Evolutionary conservation across 169 alveolate species (phyloP).

Genomic region (Cryptosporidium ubiquitum): DNA sequence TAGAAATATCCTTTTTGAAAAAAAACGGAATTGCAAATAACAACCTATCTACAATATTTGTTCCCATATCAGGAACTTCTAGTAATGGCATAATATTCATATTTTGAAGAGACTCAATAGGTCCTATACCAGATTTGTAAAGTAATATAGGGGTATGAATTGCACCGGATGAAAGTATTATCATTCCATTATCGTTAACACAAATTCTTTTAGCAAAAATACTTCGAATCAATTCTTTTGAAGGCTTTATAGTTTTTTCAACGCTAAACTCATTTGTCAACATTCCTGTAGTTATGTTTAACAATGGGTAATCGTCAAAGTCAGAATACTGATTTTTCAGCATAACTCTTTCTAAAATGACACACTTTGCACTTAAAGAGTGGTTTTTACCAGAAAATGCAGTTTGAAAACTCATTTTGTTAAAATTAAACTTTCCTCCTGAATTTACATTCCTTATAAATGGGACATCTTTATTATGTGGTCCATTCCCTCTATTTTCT

Average conservation of each 20-base stretch:
- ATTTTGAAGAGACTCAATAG: conserved; percentile 56
- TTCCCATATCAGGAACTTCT: conserved; percentile 74
- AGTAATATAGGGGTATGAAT: conserved; percentile 77
- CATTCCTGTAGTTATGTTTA: conserved; percentile 13
- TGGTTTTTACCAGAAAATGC: background rate
- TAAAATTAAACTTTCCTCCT: background rate
- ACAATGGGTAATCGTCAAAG: conserved; percentile 8
- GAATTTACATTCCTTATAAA: background rate
- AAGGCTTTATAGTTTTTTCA: background rate
- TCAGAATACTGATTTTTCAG: conserved; percentile 13
- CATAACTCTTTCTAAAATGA: conserved; percentile 18
- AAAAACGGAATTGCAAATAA: conserved; percentile 76
- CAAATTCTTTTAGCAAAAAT: conserved; percentile 74
- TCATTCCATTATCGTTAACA: conserved; percentile 73
- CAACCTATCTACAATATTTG: conserved; percentile 76
- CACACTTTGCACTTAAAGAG: conserved; percentile 42
- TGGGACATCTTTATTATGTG: background rate
- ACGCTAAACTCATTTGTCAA: background rate
- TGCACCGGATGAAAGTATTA: conserved; percentile 78
- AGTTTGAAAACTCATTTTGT: background rate
- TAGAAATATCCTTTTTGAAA: conserved; percentile 53
- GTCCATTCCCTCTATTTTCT: background rate
- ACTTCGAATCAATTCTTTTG: conserved; percentile 25
- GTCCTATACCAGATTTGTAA: conserved; percentile 77
- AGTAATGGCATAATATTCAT: conserved; percentile 71